Evolutionary conservation across 495 filamentous ascomycete genomes (phyloP), one percentile per base, ranked within the genome.

Genomic region (Trichoderma virens): DNA sequence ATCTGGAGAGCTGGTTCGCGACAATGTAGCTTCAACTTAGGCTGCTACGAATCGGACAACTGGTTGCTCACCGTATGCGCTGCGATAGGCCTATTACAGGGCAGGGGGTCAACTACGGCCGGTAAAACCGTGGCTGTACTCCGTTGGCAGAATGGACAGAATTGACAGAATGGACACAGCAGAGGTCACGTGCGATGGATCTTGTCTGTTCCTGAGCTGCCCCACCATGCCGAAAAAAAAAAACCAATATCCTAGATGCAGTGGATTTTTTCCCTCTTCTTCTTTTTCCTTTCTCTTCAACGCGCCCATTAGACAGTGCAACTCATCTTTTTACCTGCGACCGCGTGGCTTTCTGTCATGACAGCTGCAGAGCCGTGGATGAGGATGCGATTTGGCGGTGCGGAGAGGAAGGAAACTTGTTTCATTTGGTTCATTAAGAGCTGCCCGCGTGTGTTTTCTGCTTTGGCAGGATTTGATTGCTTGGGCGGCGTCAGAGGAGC

Each of bases 301-400:
- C 88, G 88, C 88, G 83, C 81, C 86, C 88, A 82, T 81, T 84
- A 92, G 90, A 92, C 90, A 94, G 90, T 93, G 83, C 90, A 87
- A 82, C 81, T 78, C 88, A 88, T 88, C 83, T 85, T 75, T 75
- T 74, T 2, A 76, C 76, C 66, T 78, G 80, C 77, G 74, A 79
- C 73, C 69, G 77, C 71, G 70, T 80, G 83, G 78, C 89, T 80
- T 93, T 90, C 86, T 92, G 89, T 81, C 78, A 69, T 66, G 75
- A 75, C 77, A 79, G 77, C 74, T 72, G 76, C 75, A 83, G 80
- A 81, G 38, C 66, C 73, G 80, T 90, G 89, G 85, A 83, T 90
- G 83, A 76, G 78, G 74, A 67, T 81, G 90, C 88, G 90, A 94
- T 94, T 89, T 80, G 77, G 86, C 78, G 88, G 78, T 79, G 89